Conservation (phyloP, 164 flowering plant species). For the Pachysandra terminalis region DNA sequence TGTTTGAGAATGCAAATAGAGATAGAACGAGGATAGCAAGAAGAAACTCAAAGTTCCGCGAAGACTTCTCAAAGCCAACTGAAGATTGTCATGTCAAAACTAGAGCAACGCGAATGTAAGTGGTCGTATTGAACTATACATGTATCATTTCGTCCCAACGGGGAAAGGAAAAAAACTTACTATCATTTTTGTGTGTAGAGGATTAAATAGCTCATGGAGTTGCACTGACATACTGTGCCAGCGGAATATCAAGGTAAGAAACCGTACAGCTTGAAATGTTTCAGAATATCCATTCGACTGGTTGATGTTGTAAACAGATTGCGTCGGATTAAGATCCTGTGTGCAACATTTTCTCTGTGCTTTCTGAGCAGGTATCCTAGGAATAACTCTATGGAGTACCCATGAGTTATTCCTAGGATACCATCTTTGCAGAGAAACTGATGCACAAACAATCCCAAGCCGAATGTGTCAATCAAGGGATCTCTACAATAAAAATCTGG, state of each 20-base stretch:
- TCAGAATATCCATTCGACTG: too few relatives aligned
- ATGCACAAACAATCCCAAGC: too few relatives aligned
- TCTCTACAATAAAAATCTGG: too few relatives aligned
- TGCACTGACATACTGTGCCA: constrained; percentile 24
- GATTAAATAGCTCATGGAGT: constrained; percentile 24
- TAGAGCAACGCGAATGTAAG: constrained; percentile 20
- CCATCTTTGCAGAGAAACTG: too few relatives aligned
- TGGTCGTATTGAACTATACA: not conserved
- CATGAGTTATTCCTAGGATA: too few relatives aligned
- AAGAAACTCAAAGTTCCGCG: constrained; percentile 14
- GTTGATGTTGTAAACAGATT: too few relatives aligned
- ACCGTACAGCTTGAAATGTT: constrained; percentile 1
- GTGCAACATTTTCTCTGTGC: too few relatives aligned
- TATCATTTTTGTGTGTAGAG: constrained; percentile 13
- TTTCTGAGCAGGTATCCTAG: too few relatives aligned
- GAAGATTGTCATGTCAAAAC: constrained; percentile 11
- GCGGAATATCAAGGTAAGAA: constrained; percentile 14
- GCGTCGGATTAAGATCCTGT: too few relatives aligned
- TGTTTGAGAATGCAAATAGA: constrained; percentile 31
- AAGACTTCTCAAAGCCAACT: constrained; percentile 5
- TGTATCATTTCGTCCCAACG: not conserved
- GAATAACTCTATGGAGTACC: too few relatives aligned
- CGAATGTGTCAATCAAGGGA: too few relatives aligned
- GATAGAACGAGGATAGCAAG: constrained; percentile 18
- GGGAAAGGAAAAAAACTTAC: not conserved